Conservation (phyloP, 257 asterid genomes). For the Vinca minor region DNA sequence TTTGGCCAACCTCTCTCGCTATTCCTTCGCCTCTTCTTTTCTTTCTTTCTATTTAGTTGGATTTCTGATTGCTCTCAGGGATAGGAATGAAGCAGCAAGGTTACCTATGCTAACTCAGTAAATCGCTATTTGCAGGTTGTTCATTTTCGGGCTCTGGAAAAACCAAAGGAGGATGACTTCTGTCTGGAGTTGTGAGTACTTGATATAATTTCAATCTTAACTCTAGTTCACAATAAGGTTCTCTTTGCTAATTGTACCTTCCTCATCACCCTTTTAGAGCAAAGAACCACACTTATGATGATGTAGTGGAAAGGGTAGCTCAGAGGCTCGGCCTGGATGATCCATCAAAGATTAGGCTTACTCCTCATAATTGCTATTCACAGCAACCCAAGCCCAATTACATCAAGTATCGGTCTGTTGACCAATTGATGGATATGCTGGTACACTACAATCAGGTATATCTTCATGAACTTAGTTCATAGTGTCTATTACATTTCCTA, state of each 20-base stretch:
- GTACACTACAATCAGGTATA: conserved; percentile 96
- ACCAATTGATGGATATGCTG: conserved; percentile 83
- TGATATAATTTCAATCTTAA: conserved; percentile 9
- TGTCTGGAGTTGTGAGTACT: conserved; percentile 81
- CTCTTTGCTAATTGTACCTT: conserved; percentile 16
- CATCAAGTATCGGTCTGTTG: conserved; percentile 78
- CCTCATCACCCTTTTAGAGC: conserved; percentile 43
- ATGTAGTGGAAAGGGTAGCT: conserved; percentile 90
- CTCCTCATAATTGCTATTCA: conserved; percentile 96
- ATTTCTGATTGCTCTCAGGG: neutral
- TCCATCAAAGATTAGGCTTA: conserved; percentile 87
- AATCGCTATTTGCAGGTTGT: conserved; percentile 50
- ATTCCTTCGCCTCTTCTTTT: too few species aligned
- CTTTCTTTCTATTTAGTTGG: neutral
- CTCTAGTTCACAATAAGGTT: conserved; percentile 12
- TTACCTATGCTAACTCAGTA: neutral
- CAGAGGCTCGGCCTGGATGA: conserved; percentile 80
- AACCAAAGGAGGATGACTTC: conserved; percentile 91
- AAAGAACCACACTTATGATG: conserved; percentile 86
- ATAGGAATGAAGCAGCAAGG: neutral
- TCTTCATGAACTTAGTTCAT: conserved; percentile 1
- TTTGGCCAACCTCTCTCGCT: too few species aligned
- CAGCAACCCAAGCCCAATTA: conserved; percentile 97
- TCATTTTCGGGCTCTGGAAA: conserved; percentile 82
- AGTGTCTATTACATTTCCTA: neutral